Percentiles rank a stretch among this genome's conserved stretches.
phyloP scores from a whole-genome alignment of 2,329 filamentous ascomycete species.

The Huntiella moniliformis region DNA sequence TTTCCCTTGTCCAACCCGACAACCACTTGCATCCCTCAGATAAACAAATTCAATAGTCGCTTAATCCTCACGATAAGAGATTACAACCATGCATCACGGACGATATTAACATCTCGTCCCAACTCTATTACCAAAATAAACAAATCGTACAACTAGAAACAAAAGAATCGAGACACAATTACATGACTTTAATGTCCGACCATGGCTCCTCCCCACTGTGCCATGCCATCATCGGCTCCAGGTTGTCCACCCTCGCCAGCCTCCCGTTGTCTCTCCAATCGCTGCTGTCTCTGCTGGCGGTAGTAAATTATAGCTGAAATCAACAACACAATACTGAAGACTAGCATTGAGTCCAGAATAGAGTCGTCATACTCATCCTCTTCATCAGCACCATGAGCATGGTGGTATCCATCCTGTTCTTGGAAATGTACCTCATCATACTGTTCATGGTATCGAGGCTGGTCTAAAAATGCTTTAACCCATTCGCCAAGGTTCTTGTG shows the following conservation, averaged over 20 bases:
- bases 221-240: conserved; percentile 14
- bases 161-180: too few species aligned
- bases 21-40: too few species aligned
- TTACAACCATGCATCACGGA: too few species aligned
- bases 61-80: too few species aligned
- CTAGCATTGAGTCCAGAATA: conserved; percentile 66
- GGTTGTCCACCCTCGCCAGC: not conserved
- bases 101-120: too few species aligned
- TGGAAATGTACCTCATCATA: conserved; percentile 28
- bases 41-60: too few species aligned
- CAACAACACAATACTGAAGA: conserved; percentile 56
- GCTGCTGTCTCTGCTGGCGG: conserved; percentile 48
- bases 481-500: conserved; percentile 69
- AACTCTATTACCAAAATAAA: too few species aligned
- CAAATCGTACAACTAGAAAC: too few species aligned
- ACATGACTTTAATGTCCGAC: not conserved
- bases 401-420: conserved; percentile 27
- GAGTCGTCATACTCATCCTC: conserved; percentile 58
- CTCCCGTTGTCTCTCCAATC: not conserved
- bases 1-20: too few species aligned
- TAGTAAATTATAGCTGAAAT: conserved; percentile 70
- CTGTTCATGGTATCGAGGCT: conserved; percentile 44
- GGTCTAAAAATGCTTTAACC: conserved; percentile 66
- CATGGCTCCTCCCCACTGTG: conserved; percentile 1
- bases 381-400: conserved; percentile 32